Evolutionary conservation across 2,329 filamentous ascomycete species (phyloP), one percentile per base, ranked within the genome.

Genomic region (Arthrocladium fulminans): DNA sequence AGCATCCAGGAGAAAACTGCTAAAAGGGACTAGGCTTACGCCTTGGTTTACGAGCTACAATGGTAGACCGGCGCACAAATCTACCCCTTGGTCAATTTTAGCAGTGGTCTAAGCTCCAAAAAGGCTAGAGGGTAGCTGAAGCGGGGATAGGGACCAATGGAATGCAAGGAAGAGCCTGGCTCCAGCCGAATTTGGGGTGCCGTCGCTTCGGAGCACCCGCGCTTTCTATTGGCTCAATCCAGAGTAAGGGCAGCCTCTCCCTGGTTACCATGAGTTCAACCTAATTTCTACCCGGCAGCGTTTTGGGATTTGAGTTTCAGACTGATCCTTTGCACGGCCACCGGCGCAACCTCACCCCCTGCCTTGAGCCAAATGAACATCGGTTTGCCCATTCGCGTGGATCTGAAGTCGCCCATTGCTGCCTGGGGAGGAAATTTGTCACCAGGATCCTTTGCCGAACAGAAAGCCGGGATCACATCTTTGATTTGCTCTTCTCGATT

Each of bases 301-400:
- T 35, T 5, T 35, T 9, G 32, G 32, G 32, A 37, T n/a, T 42
- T n/a, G 9, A 15, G 39, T 42, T 42, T 42, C 39, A 42, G 9
- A 42, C 20, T 42, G 39, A 25, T 42, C 39, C 27, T 22, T 29
- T 29, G 27, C 27, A 29, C 27, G 7, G 13, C 27, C 27, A 29
- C 32, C 5, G 32, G 32, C 32, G 6, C 7, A 35, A 15, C 32
- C 13, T n/a, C 6, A 7, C 6, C 17, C 10, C 32, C 32, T 35
- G 32, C 17, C 17, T 15, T 15, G 13, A 7, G 13, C 13, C 32
- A 35, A 15, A 35, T 15, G n/a, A n/a, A 35, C 32, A 35, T 35
- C 32, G 6, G 13, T 15, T 15, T 35, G 32, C n/a, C 6, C 32
- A 8, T 35, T 35, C 32, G 32, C 32, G 7, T 35, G n/a, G 7